Evolutionary conservation across 2,329 filamentous ascomycete genomes (phyloP), one percentile per base, ranked within the genome.

Genomic region (Sporothrix protearum): DNA sequence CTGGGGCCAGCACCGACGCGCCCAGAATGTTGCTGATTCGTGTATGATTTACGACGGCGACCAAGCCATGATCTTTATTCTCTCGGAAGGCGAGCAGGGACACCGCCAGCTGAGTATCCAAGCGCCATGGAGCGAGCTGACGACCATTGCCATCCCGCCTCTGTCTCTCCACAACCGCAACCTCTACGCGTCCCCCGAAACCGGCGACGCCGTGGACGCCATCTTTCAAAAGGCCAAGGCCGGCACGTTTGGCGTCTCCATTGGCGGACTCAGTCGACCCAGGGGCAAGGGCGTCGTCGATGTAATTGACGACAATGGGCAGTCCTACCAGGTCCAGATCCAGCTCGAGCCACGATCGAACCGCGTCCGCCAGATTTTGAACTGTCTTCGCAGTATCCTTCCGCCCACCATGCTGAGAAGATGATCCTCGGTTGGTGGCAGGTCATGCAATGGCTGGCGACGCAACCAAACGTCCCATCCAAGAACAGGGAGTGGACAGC

Each of bases 351-450:
- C 92, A 12, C 83, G 82, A 16, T 89, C 87, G 68, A 82, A 84
- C n/a, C 84, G 90, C 68, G 89, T 92, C 5, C 83, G 82, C 36
- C 88, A 84, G 70, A 81, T 89, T 9, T 81, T 94, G 9, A 83
- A 87, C 42, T 81, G 88, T 19, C 91, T 90, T 77, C 86, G 86
- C 71, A 89, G 90, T 74, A 85, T 91, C 45, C 78, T 94, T 36
- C 87, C 88, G 82, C 87, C 25, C 82, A 84, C 0, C 83, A 86
- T 53, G 87, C 81, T 73, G 90, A 83, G 81, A 91, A 83, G 33
- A 80, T 93, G 10, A 81, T 92, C 71, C 85, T 89, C 10, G 88
- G 86, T 1, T 94, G 92, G 91, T 92, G 91, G 86, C 89, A 92
- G 77, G 85, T 88, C 25, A 86, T 91, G 80, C 87, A 88, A 73